Conservation (phyloP, 2,329 filamentous ascomycete genomes). For the Fusarium tjaetaba region DNA sequence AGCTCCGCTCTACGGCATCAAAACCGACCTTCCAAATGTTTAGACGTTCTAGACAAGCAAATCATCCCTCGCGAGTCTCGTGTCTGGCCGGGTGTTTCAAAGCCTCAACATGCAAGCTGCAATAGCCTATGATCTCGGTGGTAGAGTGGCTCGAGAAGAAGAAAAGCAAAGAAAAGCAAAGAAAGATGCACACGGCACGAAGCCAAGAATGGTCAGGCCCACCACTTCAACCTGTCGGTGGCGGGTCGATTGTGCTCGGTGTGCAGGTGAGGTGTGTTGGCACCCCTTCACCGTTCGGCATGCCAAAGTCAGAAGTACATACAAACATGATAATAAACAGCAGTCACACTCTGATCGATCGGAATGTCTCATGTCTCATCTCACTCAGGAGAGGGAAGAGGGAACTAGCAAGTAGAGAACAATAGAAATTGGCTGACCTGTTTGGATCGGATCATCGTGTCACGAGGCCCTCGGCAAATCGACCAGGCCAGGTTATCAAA, state of each 20-base stretch:
- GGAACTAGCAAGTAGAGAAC: background rate
- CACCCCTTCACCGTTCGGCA: slow-evolving; percentile 7
- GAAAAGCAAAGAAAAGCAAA: background rate
- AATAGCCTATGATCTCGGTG: background rate
- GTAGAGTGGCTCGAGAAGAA: background rate
- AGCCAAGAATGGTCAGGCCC: background rate
- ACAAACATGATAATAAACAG: background rate
- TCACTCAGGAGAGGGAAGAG: slow-evolving; percentile 13
- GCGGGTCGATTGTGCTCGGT: slow-evolving; percentile 19
- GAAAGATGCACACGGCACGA: background rate
- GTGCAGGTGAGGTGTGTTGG: slow-evolving; percentile 10
- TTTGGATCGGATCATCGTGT: slow-evolving; percentile 14
- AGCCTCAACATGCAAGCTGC: slow-evolving; percentile 5
- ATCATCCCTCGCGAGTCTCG: slow-evolving; percentile 10
- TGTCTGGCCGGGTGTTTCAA: slow-evolving; percentile 23
- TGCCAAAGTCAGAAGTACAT: background rate
- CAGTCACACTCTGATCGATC: background rate
- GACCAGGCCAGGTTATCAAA: background rate
- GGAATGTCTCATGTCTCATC: background rate
- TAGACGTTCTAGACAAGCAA: slow-evolving; percentile 30
- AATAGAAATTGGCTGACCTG: background rate
- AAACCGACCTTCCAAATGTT: slow-evolving; percentile 21
- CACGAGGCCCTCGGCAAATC: slow-evolving; percentile 13
- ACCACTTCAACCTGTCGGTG: slow-evolving; percentile 14
- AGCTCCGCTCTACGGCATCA: slow-evolving; percentile 15